phyloP scores from a whole-genome alignment of 257 asterid genomes.

The Forsythia viridissima region DNA sequence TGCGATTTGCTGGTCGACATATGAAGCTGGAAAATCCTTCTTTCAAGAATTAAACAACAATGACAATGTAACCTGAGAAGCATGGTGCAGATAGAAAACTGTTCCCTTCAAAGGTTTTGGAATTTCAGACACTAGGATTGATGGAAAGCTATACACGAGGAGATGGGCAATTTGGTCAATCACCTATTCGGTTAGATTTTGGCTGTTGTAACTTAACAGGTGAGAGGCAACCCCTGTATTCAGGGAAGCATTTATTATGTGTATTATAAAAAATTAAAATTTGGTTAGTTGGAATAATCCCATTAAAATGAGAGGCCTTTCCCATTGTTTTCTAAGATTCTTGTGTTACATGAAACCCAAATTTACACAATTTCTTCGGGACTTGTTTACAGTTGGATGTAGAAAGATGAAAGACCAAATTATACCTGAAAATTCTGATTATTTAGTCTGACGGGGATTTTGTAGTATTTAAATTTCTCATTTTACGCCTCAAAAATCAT shows the following conservation, averaged over 20 bases:
- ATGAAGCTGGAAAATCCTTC: conserved; percentile 84
- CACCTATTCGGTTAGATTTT: conserved; percentile 10
- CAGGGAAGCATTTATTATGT: conserved; percentile 10
- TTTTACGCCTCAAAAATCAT: neutral
- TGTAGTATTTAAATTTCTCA: neutral
- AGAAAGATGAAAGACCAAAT: neutral
- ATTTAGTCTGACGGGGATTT: neutral
- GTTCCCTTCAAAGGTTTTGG: neutral
- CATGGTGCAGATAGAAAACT: neutral
- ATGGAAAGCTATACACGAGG: neutral
- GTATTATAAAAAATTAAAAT: neutral
- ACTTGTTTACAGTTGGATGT: neutral
- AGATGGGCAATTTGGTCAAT: conserved; percentile 2
- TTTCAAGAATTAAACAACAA: conserved; percentile 58
- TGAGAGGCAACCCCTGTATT: conserved; percentile 11
- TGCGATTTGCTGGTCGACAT: conserved; percentile 98
- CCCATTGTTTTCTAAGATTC: neutral
- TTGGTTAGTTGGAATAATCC: conserved; percentile 17
- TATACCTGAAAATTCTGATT: conserved; percentile 19
- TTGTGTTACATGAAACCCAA: neutral
- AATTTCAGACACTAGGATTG: conserved; percentile 23
- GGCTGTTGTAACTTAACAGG: conserved; percentile 17
- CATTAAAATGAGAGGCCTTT: conserved; percentile 1
- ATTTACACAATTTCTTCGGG: conserved; percentile 9
- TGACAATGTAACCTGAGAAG: conserved; percentile 36